Evolutionary conservation across 305 asterid species (phyloP).

Genomic region (Solanum aculeatissimum): DNA sequence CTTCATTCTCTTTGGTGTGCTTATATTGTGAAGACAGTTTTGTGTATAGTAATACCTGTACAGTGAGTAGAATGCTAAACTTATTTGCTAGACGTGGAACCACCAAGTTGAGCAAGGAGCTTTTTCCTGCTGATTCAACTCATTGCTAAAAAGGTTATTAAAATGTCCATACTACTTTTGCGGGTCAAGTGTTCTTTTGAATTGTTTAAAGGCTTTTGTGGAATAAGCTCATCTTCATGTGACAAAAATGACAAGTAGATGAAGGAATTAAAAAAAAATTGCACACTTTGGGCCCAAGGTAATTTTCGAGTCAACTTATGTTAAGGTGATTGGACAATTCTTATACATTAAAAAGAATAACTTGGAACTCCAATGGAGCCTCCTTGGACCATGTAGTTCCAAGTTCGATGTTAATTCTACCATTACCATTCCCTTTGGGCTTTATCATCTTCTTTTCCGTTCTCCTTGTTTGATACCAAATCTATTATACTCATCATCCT

Average conservation of each 20-base stretch:
- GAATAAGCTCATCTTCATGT: neutral
- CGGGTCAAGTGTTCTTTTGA: neutral
- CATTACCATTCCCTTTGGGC: too few species aligned
- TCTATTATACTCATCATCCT: too few species aligned
- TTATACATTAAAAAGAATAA: neutral
- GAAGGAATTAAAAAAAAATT: neutral
- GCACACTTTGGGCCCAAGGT: neutral
- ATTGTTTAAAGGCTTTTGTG: neutral
- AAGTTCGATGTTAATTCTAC: too few species aligned
- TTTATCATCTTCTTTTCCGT: too few species aligned
- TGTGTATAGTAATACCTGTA: conserved; percentile 1
- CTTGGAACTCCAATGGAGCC: neutral
- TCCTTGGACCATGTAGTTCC: neutral
- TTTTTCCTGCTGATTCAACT: neutral
- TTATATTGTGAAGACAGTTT: neutral
- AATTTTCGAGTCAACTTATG: neutral
- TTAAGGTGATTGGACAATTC: neutral
- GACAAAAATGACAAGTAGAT: neutral
- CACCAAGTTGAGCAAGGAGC: neutral
- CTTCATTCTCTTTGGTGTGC: neutral
- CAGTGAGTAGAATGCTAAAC: neutral
- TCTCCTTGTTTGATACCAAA: too few species aligned
- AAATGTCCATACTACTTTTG: neutral
- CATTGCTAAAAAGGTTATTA: neutral
- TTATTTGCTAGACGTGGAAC: neutral